Evolutionary conservation across 495 filamentous ascomycete species (phyloP), one percentile per base, ranked within the genome.

Genomic region (Jackrogersella minutella): DNA sequence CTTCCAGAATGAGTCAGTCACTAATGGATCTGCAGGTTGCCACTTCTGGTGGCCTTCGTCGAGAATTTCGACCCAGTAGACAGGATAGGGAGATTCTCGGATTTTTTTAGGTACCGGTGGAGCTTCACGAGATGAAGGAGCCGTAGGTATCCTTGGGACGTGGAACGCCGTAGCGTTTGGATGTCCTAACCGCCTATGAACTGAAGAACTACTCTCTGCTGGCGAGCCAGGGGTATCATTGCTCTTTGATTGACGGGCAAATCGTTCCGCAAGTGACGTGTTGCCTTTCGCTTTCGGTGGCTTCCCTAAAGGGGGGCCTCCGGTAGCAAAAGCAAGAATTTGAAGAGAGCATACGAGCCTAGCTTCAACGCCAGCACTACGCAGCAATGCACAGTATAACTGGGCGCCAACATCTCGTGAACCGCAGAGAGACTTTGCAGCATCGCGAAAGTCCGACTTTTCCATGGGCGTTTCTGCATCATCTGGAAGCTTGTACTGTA

Each of bases 31-130:
- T 21, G 95, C 84, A 0, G 92, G 84, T 49, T 96, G 84, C 93
- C 93, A 98, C 82, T 93, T 96, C 72, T 97, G 90, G 28, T 89
- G 81, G 11, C 88, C 90, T 57, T 86, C 80, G 69, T 97, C 91
- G 69, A 96, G 92, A 2, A 91, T 89, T 77, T 99, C 95, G 1
- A 97, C 88, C 95, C 95, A 99, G 73, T 91, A 97, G 4, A 98
- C 79, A 0, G 95, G 96, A 63, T 87, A 91, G 1, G 83, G 74
- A 2, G 92, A 94, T 70, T 88, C 88, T 19, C 81, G 81, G 11
- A 82, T 82, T 24, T 49, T 62, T 53, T 76, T 82, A 8, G 74
- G 69, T 5, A 79, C 74, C 17, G 73, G 71, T 4, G 63, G 57
- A 3, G 41, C 33, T 16, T 73, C 64, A 3, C 22, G 67, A 17